Conservation (phyloP, 2,329 filamentous ascomycete genomes). For the Capronia americana region DNA sequence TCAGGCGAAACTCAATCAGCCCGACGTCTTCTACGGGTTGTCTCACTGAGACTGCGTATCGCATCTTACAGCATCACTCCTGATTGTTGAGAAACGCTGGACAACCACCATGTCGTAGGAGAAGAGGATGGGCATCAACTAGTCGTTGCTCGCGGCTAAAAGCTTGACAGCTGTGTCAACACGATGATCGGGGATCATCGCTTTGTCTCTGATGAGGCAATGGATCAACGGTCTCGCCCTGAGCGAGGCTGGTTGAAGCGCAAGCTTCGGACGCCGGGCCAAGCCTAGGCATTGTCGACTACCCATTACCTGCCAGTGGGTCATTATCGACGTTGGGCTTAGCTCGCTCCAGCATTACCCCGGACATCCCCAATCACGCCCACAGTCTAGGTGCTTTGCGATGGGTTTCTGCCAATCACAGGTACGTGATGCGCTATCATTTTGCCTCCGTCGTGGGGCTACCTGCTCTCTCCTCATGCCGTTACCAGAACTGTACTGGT, state of each 20-base stretch:
- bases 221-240: constrained; percentile 4
- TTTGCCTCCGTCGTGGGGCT: constrained; percentile 22
- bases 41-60: too few species aligned
- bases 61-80: not conserved
- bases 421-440: constrained; percentile 2
- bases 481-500: constrained; percentile 15
- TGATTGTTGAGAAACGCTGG: not conserved
- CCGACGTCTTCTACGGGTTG: not conserved
- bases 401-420: constrained; percentile 17
- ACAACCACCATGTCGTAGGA: not conserved
- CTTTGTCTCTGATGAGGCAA: constrained; percentile 17
- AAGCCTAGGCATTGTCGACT: constrained; percentile 5
- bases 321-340: constrained; percentile 32
- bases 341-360: constrained; percentile 30
- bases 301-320: constrained; percentile 17
- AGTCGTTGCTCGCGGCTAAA: not conserved
- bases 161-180: not conserved
- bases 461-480: not conserved
- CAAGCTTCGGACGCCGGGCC: not conserved
- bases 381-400: constrained; percentile 5
- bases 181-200: not conserved
- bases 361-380: constrained; percentile 21
- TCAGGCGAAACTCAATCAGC: not conserved
- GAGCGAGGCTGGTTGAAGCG: constrained; percentile 20
- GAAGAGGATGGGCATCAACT: not conserved